Percentiles rank a stretch among this genome's conserved stretches.
Conservation (phyloP, 192 early-diverging fungal species). For the Mortierella claussenii region DNA sequence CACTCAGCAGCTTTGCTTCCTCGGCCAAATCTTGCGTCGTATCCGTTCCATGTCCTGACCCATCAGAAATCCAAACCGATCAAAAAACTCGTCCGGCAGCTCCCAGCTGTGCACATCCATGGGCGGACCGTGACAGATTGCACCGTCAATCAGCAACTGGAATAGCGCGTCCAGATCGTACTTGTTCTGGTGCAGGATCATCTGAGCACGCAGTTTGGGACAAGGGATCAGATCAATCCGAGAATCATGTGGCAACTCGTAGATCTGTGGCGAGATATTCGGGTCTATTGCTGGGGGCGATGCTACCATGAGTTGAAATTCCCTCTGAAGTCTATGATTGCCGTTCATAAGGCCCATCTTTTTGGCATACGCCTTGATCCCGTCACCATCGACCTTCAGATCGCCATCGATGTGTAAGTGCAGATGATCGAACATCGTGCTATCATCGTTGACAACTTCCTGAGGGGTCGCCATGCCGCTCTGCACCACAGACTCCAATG, state of each 20-base stretch:
- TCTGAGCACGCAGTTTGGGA: constrained; percentile 48
- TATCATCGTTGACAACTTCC: constrained; percentile 35
- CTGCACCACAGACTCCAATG: constrained; percentile 27
- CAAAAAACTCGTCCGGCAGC: constrained; percentile 51
- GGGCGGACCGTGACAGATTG: constrained; percentile 53
- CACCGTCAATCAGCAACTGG: constrained; percentile 30
- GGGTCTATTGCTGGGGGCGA: constrained; percentile 17
- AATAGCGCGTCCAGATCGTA: constrained; percentile 44
- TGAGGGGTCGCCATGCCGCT: constrained; percentile 38
- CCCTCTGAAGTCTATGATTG: constrained; percentile 20
- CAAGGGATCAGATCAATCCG: constrained; percentile 53
- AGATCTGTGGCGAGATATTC: constrained; percentile 32
- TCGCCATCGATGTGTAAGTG: neutral
- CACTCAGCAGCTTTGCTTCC: no score
- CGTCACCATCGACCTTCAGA: neutral
- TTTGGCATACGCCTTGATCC: neutral
- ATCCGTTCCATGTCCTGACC: constrained; percentile 33
- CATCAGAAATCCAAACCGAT: constrained; percentile 34
- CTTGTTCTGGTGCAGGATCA: constrained; percentile 52
- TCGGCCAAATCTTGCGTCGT: constrained; percentile 36
- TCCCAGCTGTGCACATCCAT: constrained; percentile 42
- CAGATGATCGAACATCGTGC: constrained; percentile 13
- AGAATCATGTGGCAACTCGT: constrained; percentile 45
- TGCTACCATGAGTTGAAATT: constrained; percentile 15
- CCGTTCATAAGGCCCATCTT: constrained; percentile 6